Conservation (phyloP, 345 rosid genomes). For the Barbarea vulgaris region DNA sequence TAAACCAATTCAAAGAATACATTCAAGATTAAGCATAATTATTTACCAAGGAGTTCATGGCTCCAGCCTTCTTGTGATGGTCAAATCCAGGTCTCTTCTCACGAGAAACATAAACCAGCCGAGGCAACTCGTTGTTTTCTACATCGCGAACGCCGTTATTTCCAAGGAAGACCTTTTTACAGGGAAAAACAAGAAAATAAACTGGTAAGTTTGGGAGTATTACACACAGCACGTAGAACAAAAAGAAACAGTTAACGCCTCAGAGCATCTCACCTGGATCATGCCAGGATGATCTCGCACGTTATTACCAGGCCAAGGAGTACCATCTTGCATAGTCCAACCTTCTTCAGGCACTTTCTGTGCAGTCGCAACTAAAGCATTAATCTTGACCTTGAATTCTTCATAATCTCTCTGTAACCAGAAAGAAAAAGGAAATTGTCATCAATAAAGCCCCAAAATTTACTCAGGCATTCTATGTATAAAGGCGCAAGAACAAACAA, state of each 20-base stretch:
- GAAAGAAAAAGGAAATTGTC: neutral
- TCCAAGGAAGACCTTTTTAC: constrained; percentile 76
- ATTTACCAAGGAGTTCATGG: constrained; percentile 85
- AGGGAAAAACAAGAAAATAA: neutral
- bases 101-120: constrained; percentile 82
- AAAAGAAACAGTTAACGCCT: neutral
- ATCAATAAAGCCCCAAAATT: neutral
- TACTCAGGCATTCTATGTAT: neutral
- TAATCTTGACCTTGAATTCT: constrained; percentile 80
- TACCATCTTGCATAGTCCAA: constrained; percentile 97
- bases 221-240: constrained; percentile 5
- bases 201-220: constrained; percentile 4
- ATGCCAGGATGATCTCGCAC: constrained; percentile 94
- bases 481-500: constrained; percentile 24
- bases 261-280: constrained; percentile 69
- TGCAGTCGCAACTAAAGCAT: constrained; percentile 75
- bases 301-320: constrained; percentile 92
- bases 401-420: constrained; percentile 77
- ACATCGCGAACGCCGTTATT: constrained; percentile 69
- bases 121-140: constrained; percentile 79
- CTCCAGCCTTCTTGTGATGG: constrained; percentile 95
- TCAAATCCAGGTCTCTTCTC: constrained; percentile 95
- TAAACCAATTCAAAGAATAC: neutral
- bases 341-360: constrained; percentile 95
- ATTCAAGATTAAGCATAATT: neutral